Base-by-base conservation (phyloP, 148 eudicot species). In the Heliosperma pusillum region DNA sequence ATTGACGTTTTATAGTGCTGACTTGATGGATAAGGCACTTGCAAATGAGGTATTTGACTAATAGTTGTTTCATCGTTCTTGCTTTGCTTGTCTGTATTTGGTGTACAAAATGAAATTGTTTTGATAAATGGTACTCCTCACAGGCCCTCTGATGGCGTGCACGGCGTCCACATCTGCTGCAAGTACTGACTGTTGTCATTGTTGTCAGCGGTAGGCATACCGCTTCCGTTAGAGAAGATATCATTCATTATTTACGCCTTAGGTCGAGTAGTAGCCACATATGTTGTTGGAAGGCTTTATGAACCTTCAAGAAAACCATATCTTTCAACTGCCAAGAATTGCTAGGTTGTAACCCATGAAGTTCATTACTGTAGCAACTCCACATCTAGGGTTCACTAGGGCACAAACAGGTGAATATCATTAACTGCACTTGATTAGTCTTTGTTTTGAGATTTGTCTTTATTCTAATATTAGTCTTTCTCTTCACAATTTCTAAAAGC, bases 1-100 rank as follows among this genome's bases (percentile, higher is more conserved):
- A 78, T 80, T 93, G 92, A 93, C 98, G 58, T 91, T 93, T 75
- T 97, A 93, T 83, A 97, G 98, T 21, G 98, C 91, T 74, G 98
- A 91, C 71, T 72, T 77, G 80, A 93, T 93, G 97, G 98, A 97
- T 4, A 91, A 91, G 80, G 87, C 97, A 84, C 89, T 93, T 62
- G 96, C 97, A 70, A 82, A 84, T 78, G 98, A 93, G 98, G 98
- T 93, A 91, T 33, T 80, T 82, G 72, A 80, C 67, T 78, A 78
- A 80, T 78, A 61, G 74, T 70, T 68, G 72, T 69, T 79, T 62
- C 70, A 70, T 74, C 52, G 65, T 76, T 68, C 71, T 66, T 64
- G 45, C 60, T 30, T 71, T 0, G 63, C 45, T 42, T 69, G 22
- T 60, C 22, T 72, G 45, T 63, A 47, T 57, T 55, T 27, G 22